Evolutionary conservation across 164 flowering plant genomes (phyloP).

Genomic region (Warburgia ugandensis): DNA sequence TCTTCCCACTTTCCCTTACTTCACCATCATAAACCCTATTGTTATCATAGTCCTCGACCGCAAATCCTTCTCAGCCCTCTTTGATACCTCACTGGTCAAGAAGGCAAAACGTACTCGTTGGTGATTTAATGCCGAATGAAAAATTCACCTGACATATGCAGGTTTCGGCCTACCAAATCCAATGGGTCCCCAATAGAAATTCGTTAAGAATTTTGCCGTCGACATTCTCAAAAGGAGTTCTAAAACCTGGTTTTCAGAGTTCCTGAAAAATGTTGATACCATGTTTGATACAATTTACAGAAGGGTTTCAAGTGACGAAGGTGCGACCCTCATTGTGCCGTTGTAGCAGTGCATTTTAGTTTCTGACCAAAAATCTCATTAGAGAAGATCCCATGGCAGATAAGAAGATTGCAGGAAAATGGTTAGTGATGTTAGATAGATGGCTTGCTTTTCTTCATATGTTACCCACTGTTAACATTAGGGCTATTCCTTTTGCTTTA

Average conservation of each 20-base stretch:
- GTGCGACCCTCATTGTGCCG: slow-evolving; percentile 26
- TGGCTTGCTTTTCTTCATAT: slow-evolving; percentile 75
- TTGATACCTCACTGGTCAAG: slow-evolving; percentile 75
- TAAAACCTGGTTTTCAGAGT: slow-evolving; percentile 37
- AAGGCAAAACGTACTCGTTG: slow-evolving; percentile 63
- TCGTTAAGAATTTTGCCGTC: slow-evolving; percentile 40
- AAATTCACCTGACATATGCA: slow-evolving; percentile 60
- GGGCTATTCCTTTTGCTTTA: slow-evolving; percentile 25
- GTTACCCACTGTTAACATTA: slow-evolving; percentile 43
- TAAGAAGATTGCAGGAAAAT: slow-evolving; percentile 42
- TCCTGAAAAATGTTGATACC: slow-evolving; percentile 35
- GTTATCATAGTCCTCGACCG: slow-evolving; percentile 71
- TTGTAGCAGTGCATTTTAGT: slow-evolving; percentile 53
- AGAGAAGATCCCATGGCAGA: slow-evolving; percentile 54
- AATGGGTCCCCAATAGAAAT: slow-evolving; percentile 50
- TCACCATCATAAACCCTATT: slow-evolving; percentile 51
- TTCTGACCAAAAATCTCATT: slow-evolving; percentile 39
- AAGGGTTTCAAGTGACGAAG: slow-evolving; percentile 23
- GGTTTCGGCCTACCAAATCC: slow-evolving; percentile 73
- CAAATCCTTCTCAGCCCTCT: slow-evolving; percentile 60
- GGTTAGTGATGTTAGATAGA: slow-evolving; percentile 34
- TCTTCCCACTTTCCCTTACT: slow-evolving; percentile 78
- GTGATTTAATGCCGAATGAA: slow-evolving; percentile 78
- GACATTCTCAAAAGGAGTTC: slow-evolving; percentile 65
- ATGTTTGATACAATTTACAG: slow-evolving; percentile 58